Evolutionary conservation across 2,329 filamentous ascomycete species (phyloP).

Genomic region (Pezicula rhizophila): DNA sequence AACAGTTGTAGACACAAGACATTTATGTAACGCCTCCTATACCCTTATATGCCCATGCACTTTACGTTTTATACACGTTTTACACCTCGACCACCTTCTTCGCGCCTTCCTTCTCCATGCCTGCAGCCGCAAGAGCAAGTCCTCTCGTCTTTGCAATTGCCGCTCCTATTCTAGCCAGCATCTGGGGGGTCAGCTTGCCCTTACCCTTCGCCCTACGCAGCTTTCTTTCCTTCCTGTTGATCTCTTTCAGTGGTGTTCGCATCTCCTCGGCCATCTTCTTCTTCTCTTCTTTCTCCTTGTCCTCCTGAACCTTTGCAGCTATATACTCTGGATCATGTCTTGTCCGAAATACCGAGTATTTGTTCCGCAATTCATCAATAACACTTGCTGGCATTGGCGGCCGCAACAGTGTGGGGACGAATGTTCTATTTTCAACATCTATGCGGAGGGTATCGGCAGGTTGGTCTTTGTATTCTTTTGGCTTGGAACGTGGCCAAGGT

Average conservation of each 20-base stretch:
- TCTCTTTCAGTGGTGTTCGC: slow-evolving; percentile 26
- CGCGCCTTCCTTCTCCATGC: slow-evolving; percentile 9
- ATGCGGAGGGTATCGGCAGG: slow-evolving; percentile 68
- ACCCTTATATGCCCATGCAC: slow-evolving; percentile 16
- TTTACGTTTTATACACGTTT: slow-evolving; percentile 24
- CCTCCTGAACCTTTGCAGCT: slow-evolving; percentile 55
- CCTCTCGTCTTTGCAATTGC: slow-evolving; percentile 24
- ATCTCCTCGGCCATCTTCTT: slow-evolving; percentile 21
- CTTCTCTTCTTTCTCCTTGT: slow-evolving; percentile 34
- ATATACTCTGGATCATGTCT: slow-evolving; percentile 73
- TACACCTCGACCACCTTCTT: slow-evolving; percentile 6
- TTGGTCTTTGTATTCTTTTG: slow-evolving; percentile 46
- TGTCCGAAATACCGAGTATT: slow-evolving; percentile 75
- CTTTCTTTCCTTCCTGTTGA: slow-evolving; percentile 22
- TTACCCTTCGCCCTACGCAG: slow-evolving; percentile 25
- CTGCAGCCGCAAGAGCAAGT: slow-evolving; percentile 12
- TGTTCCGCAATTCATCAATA: slow-evolving; percentile 79
- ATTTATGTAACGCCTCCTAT: slow-evolving; percentile 10
- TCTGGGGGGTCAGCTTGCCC: slow-evolving; percentile 21
- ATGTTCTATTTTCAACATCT: slow-evolving; percentile 69
- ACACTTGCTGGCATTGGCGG: slow-evolving; percentile 75
- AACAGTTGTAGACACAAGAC: neutral
- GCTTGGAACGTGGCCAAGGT: slow-evolving; percentile 63
- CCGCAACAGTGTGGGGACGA: slow-evolving; percentile 68
- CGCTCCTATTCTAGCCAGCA: slow-evolving; percentile 27